Evolutionary conservation across 2,329 filamentous ascomycete species (phyloP), one percentile per base, ranked within the genome.

Genomic region (Phoma sp.): DNA sequence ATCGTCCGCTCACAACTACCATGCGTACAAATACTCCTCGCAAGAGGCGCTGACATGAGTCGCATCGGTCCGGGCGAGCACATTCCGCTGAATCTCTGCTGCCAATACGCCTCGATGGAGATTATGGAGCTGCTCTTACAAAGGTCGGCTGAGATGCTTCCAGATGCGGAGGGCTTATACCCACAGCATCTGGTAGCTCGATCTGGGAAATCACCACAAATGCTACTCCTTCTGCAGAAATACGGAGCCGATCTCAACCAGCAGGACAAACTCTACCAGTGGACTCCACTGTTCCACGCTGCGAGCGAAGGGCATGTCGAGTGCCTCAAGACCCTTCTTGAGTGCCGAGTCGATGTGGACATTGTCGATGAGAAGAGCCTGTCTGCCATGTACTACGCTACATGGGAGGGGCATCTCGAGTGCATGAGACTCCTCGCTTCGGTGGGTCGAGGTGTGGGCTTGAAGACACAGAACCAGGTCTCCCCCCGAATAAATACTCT

Each of bases 141-240:
- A 65, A 87, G 91, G 62, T 87, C 89, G 7, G 92, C 93, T 5
- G 83, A 85, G 51, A 89, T 99, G 54, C 80, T 97, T n/a, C 88
- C 95, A 7, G 95, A 99, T 76, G 95, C 95, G 2, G 95, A 99
- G 79, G 95, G 95, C 1, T 81, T 99, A 10, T 99, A 91, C 71
- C 95, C 95, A n/a, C 95, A 98, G 72, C 95, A 99, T 76, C 84
- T 98, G 28, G 93, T 98, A 17, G 93, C 95, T 20, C 85, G 95
- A 49, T 95, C 93, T 25, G 92, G 92, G 2, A 88, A 93, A 68
- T 90, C 87, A 0, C 90, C 92, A 1, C 83, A 91, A 48, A 83
- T 97, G 23, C 81, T 98, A 10, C 78, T 93, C 12, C 81, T 97
- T 32, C 81, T 99, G 11, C 89, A 92, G 72, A 83, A 89, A 43